These are phyloP conservation scores for Daldinia sp. DNA, from an alignment of 2,329 filamentous ascomycete species.

Conservation along the genomic window DNA sequence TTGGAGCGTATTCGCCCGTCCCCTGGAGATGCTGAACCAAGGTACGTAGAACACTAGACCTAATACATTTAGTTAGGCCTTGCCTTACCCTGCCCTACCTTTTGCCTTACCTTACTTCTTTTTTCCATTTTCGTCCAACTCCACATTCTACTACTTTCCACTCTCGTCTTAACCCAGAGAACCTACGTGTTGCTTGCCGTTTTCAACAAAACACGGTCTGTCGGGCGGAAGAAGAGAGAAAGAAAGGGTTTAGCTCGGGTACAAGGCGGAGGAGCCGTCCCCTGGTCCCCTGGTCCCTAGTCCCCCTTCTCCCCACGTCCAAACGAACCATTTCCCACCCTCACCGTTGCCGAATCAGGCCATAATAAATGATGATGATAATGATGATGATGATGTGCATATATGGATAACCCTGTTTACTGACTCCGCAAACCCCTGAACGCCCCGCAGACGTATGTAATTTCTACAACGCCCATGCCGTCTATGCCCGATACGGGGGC, in stretches of 20 bases:
- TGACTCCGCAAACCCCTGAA: slow-evolving; percentile 1
- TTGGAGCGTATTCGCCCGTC: slow-evolving; percentile 73
- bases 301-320: not conserved
- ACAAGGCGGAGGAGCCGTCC: slow-evolving; percentile 27
- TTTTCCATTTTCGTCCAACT: not conserved
- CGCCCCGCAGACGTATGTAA: slow-evolving; percentile 65
- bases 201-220: not conserved
- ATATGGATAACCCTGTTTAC: not conserved
- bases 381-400: not conserved
- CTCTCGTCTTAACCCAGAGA: not conserved
- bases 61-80: not conserved
- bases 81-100: not conserved
- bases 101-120: not conserved
- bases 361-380: not conserved
- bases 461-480: slow-evolving; percentile 73
- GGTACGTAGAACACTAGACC: slow-evolving; percentile 38
- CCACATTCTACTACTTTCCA: not conserved
- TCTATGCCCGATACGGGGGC: slow-evolving; percentile 69
- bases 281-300: slow-evolving; percentile 1
- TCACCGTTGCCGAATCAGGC: slow-evolving; percentile 7
- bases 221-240: slow-evolving; percentile 13
- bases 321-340: not conserved
- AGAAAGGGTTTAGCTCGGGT: not conserved
- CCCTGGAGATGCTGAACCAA: slow-evolving; percentile 78
- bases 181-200: slow-evolving; percentile 2